phyloP scores from a whole-genome alignment of 2,329 filamentous ascomycete genomes.

The Aureobasidium sp. region DNA sequence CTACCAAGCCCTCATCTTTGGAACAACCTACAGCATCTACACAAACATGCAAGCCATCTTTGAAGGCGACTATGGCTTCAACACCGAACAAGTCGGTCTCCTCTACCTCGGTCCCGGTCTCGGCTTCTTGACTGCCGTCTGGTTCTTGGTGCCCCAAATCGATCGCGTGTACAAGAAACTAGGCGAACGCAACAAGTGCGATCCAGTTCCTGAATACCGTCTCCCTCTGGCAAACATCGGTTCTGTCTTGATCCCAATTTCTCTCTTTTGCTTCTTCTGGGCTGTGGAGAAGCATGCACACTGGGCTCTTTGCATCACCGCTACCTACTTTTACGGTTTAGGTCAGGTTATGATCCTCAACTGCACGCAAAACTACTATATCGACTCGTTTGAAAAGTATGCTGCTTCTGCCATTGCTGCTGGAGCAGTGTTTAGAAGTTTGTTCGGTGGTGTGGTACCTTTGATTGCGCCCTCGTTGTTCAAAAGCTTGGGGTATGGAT shows the following conservation, averaged over 20 bases:
- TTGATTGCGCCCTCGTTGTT: conserved; percentile 38
- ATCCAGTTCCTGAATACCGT: conserved; percentile 36
- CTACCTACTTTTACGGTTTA: conserved; percentile 43
- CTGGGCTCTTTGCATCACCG: conserved; percentile 34
- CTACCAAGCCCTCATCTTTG: conserved; percentile 41
- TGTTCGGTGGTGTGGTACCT: conserved; percentile 41
- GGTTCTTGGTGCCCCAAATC: conserved; percentile 40
- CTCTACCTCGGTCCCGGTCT: conserved; percentile 38
- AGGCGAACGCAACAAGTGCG: conserved; percentile 32
- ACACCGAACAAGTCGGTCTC: conserved; percentile 38
- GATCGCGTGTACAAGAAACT: conserved; percentile 41
- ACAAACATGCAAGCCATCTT: conserved; percentile 43
- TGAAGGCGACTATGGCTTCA: conserved; percentile 35
- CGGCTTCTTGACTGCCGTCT: conserved; percentile 37
- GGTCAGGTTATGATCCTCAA: conserved; percentile 48
- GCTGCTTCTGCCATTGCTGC: conserved; percentile 44
- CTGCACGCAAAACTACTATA: conserved; percentile 47
- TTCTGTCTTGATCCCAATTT: conserved; percentile 34
- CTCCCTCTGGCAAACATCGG: conserved; percentile 40
- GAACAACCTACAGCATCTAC: conserved; percentile 41
- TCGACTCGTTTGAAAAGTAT: conserved; percentile 44
- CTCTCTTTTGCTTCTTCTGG: conserved; percentile 40
- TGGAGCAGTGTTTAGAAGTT: conserved; percentile 38
- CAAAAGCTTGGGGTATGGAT: conserved; percentile 40
- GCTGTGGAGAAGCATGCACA: conserved; percentile 33